Base-by-base conservation (phyloP, 495 filamentous ascomycete genomes). In the Haplographium delicatum region DNA sequence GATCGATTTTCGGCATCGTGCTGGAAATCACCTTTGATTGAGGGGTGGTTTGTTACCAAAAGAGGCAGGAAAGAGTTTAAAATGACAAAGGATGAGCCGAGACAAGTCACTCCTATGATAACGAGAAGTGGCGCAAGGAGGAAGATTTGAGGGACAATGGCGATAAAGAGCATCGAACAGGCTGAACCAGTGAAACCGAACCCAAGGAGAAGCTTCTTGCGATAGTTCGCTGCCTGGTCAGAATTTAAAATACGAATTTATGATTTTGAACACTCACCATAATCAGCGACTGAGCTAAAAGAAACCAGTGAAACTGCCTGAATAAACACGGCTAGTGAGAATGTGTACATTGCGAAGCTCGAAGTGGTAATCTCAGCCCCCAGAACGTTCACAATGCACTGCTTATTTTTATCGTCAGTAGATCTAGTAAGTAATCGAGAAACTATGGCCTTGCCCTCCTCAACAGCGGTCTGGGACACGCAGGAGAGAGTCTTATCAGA, bases 311-410 rank as follows among this genome's bases (percentile, higher is more conserved):
- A 65, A n/a, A 96, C 68, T 5, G 90, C 83, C 65, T 98, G 93
- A 24, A 96, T 60, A 11, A 96, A 63, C 1, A 97, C 93, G 62
- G 87, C 91, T 50, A 95, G 64, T 39, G 89, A 94, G 67, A 97
- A 97, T 4, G 89, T 96, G 69, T 97, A 98, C 86, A 98, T 90
- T 51, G 94, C 93, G 67, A 96, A 96, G 69, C 88, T 94, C 15
- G 93, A 89, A 9, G 93, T 95, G 64, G 96, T 96, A 62, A 97
- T 82, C 58, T 95, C 89, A 31, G 79, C 64, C 7, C 93, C 93
- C 31, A 95, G 69, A 7, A 97, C 68, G 47, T 82, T 78, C 54
- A 97, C 77, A 46, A 97, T 71, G 59, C 93, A 98, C 60, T 94
- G 90, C 23, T 77, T 78, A 33, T 48, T 45, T 33, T 58, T 43